Base-by-base conservation (phyloP, 495 filamentous ascomycete species). In the Aspergillus hancockii region DNA sequence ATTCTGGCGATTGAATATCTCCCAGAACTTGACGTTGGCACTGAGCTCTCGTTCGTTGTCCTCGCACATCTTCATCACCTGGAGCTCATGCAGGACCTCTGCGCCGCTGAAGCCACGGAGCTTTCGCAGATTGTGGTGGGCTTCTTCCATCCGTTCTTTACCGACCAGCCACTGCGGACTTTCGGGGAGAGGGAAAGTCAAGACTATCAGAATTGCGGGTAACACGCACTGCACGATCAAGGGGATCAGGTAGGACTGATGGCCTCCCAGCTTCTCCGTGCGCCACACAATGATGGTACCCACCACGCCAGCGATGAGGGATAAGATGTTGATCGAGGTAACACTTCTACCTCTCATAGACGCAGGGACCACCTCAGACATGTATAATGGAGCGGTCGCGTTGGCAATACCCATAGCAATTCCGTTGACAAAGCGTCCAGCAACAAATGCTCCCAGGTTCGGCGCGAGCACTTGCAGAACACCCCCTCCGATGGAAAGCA, bases 161-260 rank as follows among this genome's bases (percentile, higher is more conserved):
- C 75, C 70, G 50, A 88, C 72, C 9, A 89, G 80, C 86, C 86
- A 90, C 56, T 85, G 72, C 0, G 87, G 87, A 5, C 81, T 84
- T 67, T 90, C 85, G 16, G 74, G 80, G 55, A 88, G 75, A 65
- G 63, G 58, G 0, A 71, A 43, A 12, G 73, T 76, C 21, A 68
- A 45, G 5, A 63, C 9, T 19, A 73, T 41, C 3, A 76, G 57
- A 2, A 75, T 52, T 0, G 68, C 63, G 0, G 72, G 73, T 14
- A 75, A 47, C 2, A 52, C 72, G 40, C 67, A 72, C 53, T 76
- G 73, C 0, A 76, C 59, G 8, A 68, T 70, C 8, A 76, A 54
- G 13, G 73, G 73, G 18, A 76, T 75, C 56, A 65, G 62, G 31
- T 68, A 76, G 12, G 70, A 65, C 21, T 61, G 52, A 13, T 50